phyloP scores from a whole-genome alignment of 345 rosid species.

The Eucalyptus shirleyi region DNA sequence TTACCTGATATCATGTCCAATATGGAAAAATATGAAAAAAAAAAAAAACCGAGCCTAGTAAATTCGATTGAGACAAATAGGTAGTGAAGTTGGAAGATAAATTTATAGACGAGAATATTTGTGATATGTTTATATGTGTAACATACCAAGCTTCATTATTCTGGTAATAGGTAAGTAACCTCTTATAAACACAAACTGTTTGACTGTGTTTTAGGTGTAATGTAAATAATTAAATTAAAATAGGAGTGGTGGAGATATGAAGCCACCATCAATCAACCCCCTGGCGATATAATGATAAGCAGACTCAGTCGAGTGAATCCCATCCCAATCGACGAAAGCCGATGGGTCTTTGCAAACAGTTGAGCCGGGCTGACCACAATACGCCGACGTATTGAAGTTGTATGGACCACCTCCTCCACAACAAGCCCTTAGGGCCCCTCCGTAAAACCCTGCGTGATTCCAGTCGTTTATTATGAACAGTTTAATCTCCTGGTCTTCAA shows the following conservation, averaged over 20 bases:
- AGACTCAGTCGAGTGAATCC: constrained; percentile 62
- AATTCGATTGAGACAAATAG: not conserved
- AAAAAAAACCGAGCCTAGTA: not conserved
- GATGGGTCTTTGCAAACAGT: constrained; percentile 6
- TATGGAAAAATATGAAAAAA: not conserved
- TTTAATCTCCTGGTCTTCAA: not conserved
- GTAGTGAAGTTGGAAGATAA: not conserved
- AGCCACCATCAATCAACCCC: constrained; percentile 20
- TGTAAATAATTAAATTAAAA: not conserved
- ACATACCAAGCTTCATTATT: not conserved
- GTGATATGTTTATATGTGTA: not conserved
- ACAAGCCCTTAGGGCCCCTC: constrained; percentile 29
- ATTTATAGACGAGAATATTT: not conserved
- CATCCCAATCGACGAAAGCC: constrained; percentile 38
- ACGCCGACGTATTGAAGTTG: constrained; percentile 28
- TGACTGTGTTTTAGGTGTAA: not conserved
- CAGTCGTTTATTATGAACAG: not conserved
- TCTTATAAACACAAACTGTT: not conserved
- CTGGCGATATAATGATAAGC: constrained; percentile 30
- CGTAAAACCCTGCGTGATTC: constrained; percentile 23
- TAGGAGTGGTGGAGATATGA: not conserved
- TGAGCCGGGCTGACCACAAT: constrained; percentile 44
- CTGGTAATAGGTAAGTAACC: not conserved
- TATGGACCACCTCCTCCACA: constrained; percentile 70
- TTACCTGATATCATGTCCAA: not conserved